A percentile compares a stretch with the other conserved stretches of the same genome.
phyloP scores from a whole-genome alignment of 2,329 filamentous ascomycete genomes.

The Delphinella strobiligena region DNA sequence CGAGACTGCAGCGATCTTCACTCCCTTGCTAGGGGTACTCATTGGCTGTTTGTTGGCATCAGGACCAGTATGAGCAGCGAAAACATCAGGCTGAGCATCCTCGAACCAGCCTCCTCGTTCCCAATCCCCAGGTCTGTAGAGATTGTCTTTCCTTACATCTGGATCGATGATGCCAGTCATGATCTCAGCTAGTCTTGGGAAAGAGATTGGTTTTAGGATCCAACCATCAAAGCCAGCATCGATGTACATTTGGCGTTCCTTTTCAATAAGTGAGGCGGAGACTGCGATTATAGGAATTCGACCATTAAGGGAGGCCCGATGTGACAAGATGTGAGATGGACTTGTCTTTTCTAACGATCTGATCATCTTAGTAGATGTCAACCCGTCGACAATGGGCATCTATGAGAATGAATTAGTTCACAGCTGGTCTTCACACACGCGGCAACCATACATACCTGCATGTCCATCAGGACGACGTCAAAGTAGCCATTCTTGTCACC shows the following conservation, averaged over 20 bases:
- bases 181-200: slow-evolving; percentile 58
- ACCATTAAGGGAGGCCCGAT: slow-evolving; percentile 46
- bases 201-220: slow-evolving; percentile 82
- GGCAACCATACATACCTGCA: slow-evolving; percentile 53
- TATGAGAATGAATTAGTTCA: slow-evolving; percentile 24
- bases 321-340: slow-evolving; percentile 42
- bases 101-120: slow-evolving; percentile 79
- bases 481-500: slow-evolving; percentile 50
- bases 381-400: slow-evolving; percentile 88
- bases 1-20: slow-evolving; percentile 19
- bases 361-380: slow-evolving; percentile 74
- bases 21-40: slow-evolving; percentile 15
- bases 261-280: slow-evolving; percentile 68
- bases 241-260: slow-evolving; percentile 55
- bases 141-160: slow-evolving; percentile 43
- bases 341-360: slow-evolving; percentile 53
- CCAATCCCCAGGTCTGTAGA: slow-evolving; percentile 65
- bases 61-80: slow-evolving; percentile 26
- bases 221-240: slow-evolving; percentile 77
- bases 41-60: slow-evolving; percentile 11
- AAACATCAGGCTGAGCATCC: slow-evolving; percentile 23
- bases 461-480: slow-evolving; percentile 82
- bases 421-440: neutral
- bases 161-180: slow-evolving; percentile 57
- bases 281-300: slow-evolving; percentile 76